Base-by-base conservation (phyloP, 768 basidiomycete genomes). In the Baorangia bicolor region DNA sequence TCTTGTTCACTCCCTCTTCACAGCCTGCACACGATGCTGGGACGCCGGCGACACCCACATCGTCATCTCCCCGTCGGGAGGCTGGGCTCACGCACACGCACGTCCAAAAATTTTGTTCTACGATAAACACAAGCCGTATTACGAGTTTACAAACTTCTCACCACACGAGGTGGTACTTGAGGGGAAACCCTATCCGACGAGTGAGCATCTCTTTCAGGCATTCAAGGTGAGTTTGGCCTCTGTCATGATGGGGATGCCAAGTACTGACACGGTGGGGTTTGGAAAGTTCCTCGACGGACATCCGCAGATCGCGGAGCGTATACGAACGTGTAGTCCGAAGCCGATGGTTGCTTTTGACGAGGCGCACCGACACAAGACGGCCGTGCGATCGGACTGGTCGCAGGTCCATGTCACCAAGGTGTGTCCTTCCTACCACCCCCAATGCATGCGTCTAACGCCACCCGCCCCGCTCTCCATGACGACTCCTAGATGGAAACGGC, bases 171-270 rank as follows among this genome's bases (percentile, higher is more conserved):
- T 90, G 9, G 64, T 78, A 16, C 86, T 87, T 61, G 76, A 82
- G 23, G 82, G 82, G 20, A 84, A 83, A 64, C 73, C 73, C 39
- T 90, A 89, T 60, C 86, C 86, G 0, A 90, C 88, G 8, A 86
- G 86, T 66, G 88, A 89, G 62, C 88, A 90, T 68, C 78, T 90
- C 20, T 89, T 88, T 61, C 87, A 89, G 63, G 86, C 88, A 0
- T 85, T 87, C 75, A 89, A 88, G 69, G 86, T 82, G 52, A n/a
- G 67, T 23, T 9, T 33, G n/a, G n/a, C n/a, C n/a, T n/a, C n/a
- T 21, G 14, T 42, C 27, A 1, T 58, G 10, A 28, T 12, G n/a
- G 14, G 23, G 12, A 11, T 42, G 31, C 28, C 5, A 25, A 20
- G 34, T 35, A 23, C 48, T 60, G 46, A 67, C 53, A 25, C 21